phyloP scores from a whole-genome alignment of 257 asterid species.

The Agastache rugosa region DNA sequence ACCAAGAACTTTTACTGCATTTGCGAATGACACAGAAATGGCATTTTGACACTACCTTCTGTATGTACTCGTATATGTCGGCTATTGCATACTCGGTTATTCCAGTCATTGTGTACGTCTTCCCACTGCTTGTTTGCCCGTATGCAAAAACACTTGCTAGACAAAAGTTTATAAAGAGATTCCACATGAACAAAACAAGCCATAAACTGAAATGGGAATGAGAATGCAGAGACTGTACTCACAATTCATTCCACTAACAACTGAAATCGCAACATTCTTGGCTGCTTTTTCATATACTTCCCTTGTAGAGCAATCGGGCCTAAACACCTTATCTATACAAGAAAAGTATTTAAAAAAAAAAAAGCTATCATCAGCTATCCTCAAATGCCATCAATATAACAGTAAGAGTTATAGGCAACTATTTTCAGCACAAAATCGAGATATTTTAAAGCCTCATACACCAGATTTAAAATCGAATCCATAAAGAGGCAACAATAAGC shows the following conservation, averaged over 20 bases:
- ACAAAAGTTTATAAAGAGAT: conserved; percentile 28
- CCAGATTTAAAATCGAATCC: conserved; percentile 11
- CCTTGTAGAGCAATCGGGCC: conserved; percentile 74
- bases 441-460: conserved; percentile 18
- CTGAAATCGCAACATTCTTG: conserved; percentile 87
- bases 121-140: conserved; percentile 99
- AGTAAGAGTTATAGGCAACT: conserved; percentile 13
- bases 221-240: conserved; percentile 38
- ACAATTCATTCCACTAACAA: conserved; percentile 83
- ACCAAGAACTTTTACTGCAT: conserved; percentile 1
- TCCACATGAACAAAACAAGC: conserved; percentile 14
- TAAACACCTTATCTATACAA: conserved; percentile 76
- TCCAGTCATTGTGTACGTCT: conserved; percentile 95
- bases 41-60: conserved; percentile 54
- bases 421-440: conserved; percentile 21
- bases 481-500: not conserved
- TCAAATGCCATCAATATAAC: conserved; percentile 7
- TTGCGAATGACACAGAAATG: not conserved
- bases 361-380: conserved; percentile 19
- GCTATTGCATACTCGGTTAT: conserved; percentile 86
- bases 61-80: conserved; percentile 76
- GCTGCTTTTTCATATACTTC: conserved; percentile 93
- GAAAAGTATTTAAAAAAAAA: not conserved
- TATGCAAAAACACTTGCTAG: conserved; percentile 93
- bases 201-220: not conserved